A percentile compares a stretch with the other conserved stretches of the same genome.
Conservation (phyloP, 2,329 filamentous ascomycete genomes). For the Lomentospora prolificans region DNA sequence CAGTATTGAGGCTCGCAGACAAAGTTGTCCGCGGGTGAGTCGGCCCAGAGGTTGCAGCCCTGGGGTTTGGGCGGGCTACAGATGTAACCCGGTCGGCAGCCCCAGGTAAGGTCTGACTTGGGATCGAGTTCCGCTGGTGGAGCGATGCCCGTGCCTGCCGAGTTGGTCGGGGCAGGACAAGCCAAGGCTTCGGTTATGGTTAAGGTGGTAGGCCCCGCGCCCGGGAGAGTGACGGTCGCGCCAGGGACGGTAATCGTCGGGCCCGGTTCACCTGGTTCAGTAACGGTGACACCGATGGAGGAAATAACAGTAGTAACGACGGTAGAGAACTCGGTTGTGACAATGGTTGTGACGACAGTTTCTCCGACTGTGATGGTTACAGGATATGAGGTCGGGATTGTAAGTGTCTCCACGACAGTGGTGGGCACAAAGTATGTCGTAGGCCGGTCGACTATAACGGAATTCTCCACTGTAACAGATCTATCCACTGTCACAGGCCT, state of each 20-base stretch:
- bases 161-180: slow-evolving; percentile 18
- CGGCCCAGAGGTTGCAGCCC: slow-evolving; percentile 41
- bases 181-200: slow-evolving; percentile 20
- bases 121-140: slow-evolving; percentile 19
- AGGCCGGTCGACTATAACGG: background rate
- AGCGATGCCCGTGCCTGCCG: slow-evolving; percentile 12
- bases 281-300: slow-evolving; percentile 12
- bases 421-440: slow-evolving; percentile 8
- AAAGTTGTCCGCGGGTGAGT: slow-evolving; percentile 34
- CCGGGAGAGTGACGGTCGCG: slow-evolving; percentile 21
- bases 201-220: slow-evolving; percentile 16
- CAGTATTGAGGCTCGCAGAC: slow-evolving; percentile 37
- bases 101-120: slow-evolving; percentile 37
- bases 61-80: slow-evolving; percentile 41
- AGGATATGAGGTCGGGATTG: slow-evolving; percentile 11
- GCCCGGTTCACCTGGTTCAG: slow-evolving; percentile 12
- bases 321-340: slow-evolving; percentile 12
- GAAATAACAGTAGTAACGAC: slow-evolving; percentile 12
- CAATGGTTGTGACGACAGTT: slow-evolving; percentile 12
- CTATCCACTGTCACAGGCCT: background rate
- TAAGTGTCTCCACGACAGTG: slow-evolving; percentile 12
- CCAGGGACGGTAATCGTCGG: slow-evolving; percentile 22
- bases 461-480: background rate
- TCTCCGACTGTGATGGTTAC: slow-evolving; percentile 13
- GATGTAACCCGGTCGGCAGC: slow-evolving; percentile 41